Evolutionary conservation across 1,284 basidiomycete species (phyloP).

Genomic region (Anthracocystis walkeri): DNA sequence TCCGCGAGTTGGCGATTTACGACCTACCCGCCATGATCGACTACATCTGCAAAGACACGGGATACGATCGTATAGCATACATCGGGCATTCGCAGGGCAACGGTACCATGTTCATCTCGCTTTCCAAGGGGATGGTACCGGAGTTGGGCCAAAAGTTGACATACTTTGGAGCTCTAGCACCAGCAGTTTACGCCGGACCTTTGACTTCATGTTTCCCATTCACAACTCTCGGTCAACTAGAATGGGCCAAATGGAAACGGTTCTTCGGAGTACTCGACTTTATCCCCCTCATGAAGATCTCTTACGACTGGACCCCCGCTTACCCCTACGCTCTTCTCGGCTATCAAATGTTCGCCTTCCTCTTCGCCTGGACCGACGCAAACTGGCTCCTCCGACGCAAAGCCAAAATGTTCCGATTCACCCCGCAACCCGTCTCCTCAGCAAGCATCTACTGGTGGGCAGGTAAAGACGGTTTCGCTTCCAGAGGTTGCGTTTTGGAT

Average conservation of each 20-base stretch:
- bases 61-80: constrained; percentile 74
- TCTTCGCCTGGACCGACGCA: constrained; percentile 76
- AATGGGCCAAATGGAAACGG: constrained; percentile 74
- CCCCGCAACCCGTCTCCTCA: constrained; percentile 75
- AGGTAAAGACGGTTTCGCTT: constrained; percentile 75
- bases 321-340: constrained; percentile 69
- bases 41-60: constrained; percentile 74
- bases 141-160: constrained; percentile 74
- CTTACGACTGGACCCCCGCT: constrained; percentile 75
- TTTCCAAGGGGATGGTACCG: constrained; percentile 74
- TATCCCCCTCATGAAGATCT: constrained; percentile 75
- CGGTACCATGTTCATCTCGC: constrained; percentile 69
- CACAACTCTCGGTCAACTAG: constrained; percentile 61
- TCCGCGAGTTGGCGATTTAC: constrained; percentile 76
- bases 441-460: constrained; percentile 75
- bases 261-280: constrained; percentile 76
- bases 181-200: constrained; percentile 76
- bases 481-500: constrained; percentile 75
- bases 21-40: constrained; percentile 76
- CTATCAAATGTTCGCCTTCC: constrained; percentile 75
- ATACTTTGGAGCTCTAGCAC: constrained; percentile 76
- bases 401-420: constrained; percentile 77
- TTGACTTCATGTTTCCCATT: constrained; percentile 76
- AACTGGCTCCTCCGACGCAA: constrained; percentile 75
- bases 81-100: constrained; percentile 76